Conservation (phyloP, 1,284 basidiomycete genomes). For the Hymenochaete sp. region DNA sequence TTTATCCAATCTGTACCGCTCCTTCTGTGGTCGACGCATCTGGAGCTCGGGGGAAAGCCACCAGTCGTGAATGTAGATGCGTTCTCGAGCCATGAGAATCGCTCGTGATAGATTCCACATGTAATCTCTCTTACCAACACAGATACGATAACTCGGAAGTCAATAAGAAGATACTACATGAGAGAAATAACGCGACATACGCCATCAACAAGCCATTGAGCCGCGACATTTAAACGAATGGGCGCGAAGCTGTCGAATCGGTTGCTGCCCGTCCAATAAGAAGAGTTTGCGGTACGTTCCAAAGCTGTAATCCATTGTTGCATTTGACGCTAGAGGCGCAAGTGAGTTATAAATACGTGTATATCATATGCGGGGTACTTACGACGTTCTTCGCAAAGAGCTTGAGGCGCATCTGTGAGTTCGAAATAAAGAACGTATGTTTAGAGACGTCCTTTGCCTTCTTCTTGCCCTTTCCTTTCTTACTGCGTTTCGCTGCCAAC, state of each 20-base stretch:
- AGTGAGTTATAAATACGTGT: background rate
- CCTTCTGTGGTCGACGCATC: conserved; percentile 75
- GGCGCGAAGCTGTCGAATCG: conserved; percentile 94
- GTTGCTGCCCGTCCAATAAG: conserved; percentile 76
- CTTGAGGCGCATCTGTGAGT: conserved; percentile 86
- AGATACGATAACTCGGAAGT: conserved; percentile 6
- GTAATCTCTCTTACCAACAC: conserved; percentile 92
- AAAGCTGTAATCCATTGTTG: conserved; percentile 93
- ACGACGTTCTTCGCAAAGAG: conserved; percentile 86
- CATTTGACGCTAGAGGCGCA: conserved; percentile 73
- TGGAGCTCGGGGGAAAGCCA: conserved; percentile 88
- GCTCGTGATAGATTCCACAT: conserved; percentile 97
- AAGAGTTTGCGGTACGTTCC: conserved; percentile 72
- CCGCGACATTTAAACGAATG: conserved; percentile 85
- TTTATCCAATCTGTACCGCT: conserved; percentile 82
- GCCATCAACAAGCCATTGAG: conserved; percentile 99
- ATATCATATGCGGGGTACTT: background rate
- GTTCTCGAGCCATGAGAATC: conserved; percentile 83
- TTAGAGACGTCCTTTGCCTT: conserved; percentile 58
- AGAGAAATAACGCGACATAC: conserved; percentile 35
- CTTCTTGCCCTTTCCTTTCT: conserved; percentile 36
- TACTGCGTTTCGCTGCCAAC: conserved; percentile 31
- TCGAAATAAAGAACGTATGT: conserved; percentile 92
- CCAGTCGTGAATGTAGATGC: conserved; percentile 93
- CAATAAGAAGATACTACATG: conserved; percentile 2